phyloP scores from a whole-genome alignment of 495 filamentous ascomycete species.

The Penicillium parvum region DNA sequence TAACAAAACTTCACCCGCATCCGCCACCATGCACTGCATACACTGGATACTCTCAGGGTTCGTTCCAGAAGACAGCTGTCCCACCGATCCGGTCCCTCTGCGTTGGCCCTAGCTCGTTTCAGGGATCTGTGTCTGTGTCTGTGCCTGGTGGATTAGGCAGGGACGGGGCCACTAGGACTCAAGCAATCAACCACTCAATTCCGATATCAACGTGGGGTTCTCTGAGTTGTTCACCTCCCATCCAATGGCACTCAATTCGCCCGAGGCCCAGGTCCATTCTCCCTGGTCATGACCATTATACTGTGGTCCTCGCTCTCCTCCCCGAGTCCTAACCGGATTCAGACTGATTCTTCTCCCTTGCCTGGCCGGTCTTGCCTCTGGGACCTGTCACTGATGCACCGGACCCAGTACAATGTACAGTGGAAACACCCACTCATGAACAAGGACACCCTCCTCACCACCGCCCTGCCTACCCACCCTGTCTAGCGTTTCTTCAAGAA shows the following conservation, averaged over 20 bases:
- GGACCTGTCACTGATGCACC: background rate
- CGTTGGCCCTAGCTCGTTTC: no score
- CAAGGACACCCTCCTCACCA: no score
- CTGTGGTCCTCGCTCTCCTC: no score
- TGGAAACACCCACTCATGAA: no score
- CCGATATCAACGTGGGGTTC: constrained; percentile 20
- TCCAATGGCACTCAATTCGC: no score
- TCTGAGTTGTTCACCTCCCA: constrained; percentile 33
- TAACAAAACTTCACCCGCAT: background rate
- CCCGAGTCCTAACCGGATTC: background rate
- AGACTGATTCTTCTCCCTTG: background rate
- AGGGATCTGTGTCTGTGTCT: no score
- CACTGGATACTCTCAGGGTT: constrained; percentile 3
- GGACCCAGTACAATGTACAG: no score
- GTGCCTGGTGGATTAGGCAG: constrained; percentile 14
- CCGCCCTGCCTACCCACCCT: constrained; percentile 18
- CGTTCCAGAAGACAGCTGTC: constrained; percentile 24
- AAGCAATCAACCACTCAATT: background rate
- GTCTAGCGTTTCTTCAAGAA: constrained; percentile 41
- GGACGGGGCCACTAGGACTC: constrained; percentile 3
- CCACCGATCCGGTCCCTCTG: constrained; percentile 21
- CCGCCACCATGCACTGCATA: constrained; percentile 1
- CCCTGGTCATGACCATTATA: no score
- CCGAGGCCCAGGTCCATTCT: no score
- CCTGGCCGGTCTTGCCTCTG: background rate